A percentile compares a stretch with the other conserved stretches of the same genome.
phyloP scores from a whole-genome alignment of 2,329 filamentous ascomycete species.

The Rosellinia necatrix region DNA sequence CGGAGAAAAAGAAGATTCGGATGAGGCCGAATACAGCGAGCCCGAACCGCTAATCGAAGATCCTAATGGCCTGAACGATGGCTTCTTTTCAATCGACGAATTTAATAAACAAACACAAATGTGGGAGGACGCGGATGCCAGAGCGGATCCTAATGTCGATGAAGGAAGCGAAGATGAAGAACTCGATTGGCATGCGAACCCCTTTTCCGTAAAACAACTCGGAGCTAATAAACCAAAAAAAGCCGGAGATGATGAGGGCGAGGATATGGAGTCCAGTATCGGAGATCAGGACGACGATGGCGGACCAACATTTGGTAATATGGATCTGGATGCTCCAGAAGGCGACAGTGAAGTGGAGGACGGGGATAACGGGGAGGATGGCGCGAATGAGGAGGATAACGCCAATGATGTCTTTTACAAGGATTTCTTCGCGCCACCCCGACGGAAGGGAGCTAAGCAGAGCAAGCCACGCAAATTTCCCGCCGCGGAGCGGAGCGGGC shows the following conservation, averaged over 20 bases:
- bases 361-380: slow-evolving; percentile 61
- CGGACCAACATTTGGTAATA: slow-evolving; percentile 83
- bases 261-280: slow-evolving; percentile 44
- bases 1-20: slow-evolving; percentile 52
- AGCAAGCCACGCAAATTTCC: slow-evolving; percentile 49
- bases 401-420: slow-evolving; percentile 89
- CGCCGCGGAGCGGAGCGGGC: slow-evolving; percentile 46
- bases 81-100: slow-evolving; percentile 96
- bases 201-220: slow-evolving; percentile 52
- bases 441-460: slow-evolving; percentile 68
- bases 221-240: slow-evolving; percentile 40
- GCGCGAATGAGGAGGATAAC: slow-evolving; percentile 63
- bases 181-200: slow-evolving; percentile 85
- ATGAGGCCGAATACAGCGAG: slow-evolving; percentile 39
- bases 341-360: slow-evolving; percentile 72
- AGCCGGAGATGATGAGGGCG: slow-evolving; percentile 46
- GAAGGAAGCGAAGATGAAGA: slow-evolving; percentile 82
- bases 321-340: slow-evolving; percentile 73
- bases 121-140: slow-evolving; percentile 82
- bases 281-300: slow-evolving; percentile 67
- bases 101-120: slow-evolving; percentile 95
- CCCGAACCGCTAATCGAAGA: slow-evolving; percentile 69
- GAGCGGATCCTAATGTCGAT: slow-evolving; percentile 75
- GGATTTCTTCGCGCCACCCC: slow-evolving; percentile 90
- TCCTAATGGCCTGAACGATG: slow-evolving; percentile 87